These are phyloP conservation scores for Hortiboletus campestris DNA, from an alignment of 768 basidiomycete species.

Conservation along the genomic window DNA sequence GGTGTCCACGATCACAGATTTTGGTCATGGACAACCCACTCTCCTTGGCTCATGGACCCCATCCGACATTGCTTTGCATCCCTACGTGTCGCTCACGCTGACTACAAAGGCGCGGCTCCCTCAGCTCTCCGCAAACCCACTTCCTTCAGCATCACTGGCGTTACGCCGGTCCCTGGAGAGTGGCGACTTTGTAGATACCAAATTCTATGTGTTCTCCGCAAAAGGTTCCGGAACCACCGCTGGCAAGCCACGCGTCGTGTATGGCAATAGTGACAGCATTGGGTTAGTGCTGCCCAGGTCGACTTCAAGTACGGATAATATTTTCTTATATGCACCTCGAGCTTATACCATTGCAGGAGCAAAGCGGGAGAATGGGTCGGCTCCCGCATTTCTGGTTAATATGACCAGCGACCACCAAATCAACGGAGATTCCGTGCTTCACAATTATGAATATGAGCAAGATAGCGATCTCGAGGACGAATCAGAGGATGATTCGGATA, in stretches of 20 bases:
- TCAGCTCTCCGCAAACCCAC: conserved; percentile 9
- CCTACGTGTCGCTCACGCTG: conserved; percentile 24
- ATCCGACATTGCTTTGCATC: conserved; percentile 7
- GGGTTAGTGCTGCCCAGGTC: conserved; percentile 17
- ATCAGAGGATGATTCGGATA: not conserved
- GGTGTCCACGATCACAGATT: conserved; percentile 19
- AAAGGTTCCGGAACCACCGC: conserved; percentile 9
- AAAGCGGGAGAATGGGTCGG: conserved; percentile 1
- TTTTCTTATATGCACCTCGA: not conserved
- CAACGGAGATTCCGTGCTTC: conserved; percentile 18
- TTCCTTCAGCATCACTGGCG: conserved; percentile 15
- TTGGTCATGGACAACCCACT: conserved; percentile 26
- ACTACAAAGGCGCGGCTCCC: conserved; percentile 16
- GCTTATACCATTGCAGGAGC: conserved; percentile 6
- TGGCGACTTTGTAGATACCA: conserved; percentile 30
- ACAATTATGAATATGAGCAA: conserved; percentile 27
- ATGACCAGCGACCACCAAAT: conserved; percentile 24
- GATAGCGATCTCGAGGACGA: conserved; percentile 33
- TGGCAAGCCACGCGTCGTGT: conserved; percentile 24
- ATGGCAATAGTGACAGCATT: conserved; percentile 22
- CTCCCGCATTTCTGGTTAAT: conserved; percentile 18
- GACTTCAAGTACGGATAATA: conserved; percentile 3
- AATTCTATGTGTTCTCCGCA: conserved; percentile 28
- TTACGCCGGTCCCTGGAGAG: conserved; percentile 23
- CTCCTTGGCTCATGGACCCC: conserved; percentile 25